Evolutionary conservation across 192 early-diverging fungal genomes (phyloP).

Genomic region (Phycomyces nitens): DNA sequence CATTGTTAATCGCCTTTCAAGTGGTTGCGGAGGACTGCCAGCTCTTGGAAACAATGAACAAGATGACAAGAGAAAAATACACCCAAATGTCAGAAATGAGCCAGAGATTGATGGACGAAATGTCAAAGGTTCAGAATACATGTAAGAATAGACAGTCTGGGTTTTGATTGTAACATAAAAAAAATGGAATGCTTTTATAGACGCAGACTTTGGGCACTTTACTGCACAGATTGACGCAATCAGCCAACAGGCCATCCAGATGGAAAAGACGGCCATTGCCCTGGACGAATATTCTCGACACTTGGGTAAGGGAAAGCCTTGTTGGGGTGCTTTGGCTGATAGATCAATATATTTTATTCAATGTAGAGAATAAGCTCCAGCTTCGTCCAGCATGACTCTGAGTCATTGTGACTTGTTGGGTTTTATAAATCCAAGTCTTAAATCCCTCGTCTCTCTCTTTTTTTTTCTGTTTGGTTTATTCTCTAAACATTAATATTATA

Average conservation of each 20-base stretch:
- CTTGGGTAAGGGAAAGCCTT: constrained; percentile 22
- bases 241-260: constrained; percentile 21
- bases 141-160: constrained; percentile 20
- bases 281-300: constrained; percentile 34
- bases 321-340: too few relatives aligned
- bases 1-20: constrained; percentile 8
- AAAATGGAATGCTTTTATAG: neutral
- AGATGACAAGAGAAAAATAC: constrained; percentile 32
- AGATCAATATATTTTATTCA: too few relatives aligned
- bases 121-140: constrained; percentile 34
- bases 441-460: too few relatives aligned
- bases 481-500: too few relatives aligned
- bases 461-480: too few relatives aligned
- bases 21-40: constrained; percentile 31
- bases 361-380: too few relatives aligned
- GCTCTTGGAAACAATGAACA: constrained; percentile 37
- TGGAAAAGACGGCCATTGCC: constrained; percentile 32
- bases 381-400: neutral
- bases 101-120: constrained; percentile 33
- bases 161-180: too few relatives aligned
- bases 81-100: constrained; percentile 34
- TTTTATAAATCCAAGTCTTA: neutral
- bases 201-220: constrained; percentile 28
- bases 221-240: constrained; percentile 30
- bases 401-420: neutral